Evolutionary conservation across 1,139 yeast species (phyloP).

Genomic region (Debaryomyces sp.): DNA sequence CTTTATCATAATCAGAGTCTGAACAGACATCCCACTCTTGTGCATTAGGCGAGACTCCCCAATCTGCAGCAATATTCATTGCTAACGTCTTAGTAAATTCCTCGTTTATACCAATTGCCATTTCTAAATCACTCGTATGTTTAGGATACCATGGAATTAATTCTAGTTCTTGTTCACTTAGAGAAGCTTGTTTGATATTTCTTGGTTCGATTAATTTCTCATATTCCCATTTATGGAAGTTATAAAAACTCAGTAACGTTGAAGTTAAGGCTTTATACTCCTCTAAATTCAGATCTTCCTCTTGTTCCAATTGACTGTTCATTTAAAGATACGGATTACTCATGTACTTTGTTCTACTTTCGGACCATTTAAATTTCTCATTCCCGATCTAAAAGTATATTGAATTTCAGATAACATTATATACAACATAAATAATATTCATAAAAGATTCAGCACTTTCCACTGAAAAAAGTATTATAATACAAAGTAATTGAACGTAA

Average conservation of each 20-base stretch:
- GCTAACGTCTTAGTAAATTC: conserved; percentile 53
- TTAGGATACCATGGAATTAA: conserved; percentile 55
- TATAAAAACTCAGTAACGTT: conserved; percentile 40
- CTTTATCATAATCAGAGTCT: conserved; percentile 58
- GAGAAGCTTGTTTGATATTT: conserved; percentile 26
- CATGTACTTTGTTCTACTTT: background rate
- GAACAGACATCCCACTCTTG: conserved; percentile 49
- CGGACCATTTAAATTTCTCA: background rate
- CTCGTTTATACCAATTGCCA: conserved; percentile 53
- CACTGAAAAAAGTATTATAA: background rate
- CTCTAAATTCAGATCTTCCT: conserved; percentile 21
- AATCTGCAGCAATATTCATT: conserved; percentile 45
- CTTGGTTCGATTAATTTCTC: conserved; percentile 41
- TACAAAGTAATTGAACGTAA: background rate
- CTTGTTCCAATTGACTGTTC: background rate
- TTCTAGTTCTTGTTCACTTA: conserved; percentile 42
- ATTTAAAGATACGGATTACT: background rate
- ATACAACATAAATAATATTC: background rate
- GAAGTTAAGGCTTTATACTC: conserved; percentile 43
- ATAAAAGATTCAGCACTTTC: background rate
- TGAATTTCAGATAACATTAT: background rate
- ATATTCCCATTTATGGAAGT: conserved; percentile 38
- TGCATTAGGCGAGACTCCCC: conserved; percentile 54
- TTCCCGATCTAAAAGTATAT: background rate
- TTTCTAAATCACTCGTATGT: conserved; percentile 47